Percentiles rank a stretch among this genome's conserved stretches.
Conservation (phyloP, 2,329 filamentous ascomycete genomes). For the Alternaria sp. region DNA sequence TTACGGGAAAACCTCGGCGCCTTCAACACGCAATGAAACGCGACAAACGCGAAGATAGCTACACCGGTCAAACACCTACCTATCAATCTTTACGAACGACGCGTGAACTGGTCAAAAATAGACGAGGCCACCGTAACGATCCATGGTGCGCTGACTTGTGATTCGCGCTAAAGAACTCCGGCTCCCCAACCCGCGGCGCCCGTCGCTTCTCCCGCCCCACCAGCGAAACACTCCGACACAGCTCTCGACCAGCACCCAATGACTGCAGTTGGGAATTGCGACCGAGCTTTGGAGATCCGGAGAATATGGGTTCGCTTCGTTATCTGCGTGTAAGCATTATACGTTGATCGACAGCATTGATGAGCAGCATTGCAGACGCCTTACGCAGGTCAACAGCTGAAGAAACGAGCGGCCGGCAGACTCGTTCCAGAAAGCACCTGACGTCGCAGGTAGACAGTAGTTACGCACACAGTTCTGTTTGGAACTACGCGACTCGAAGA, state of each 20-base stretch:
- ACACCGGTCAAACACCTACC: slow-evolving; percentile 4
- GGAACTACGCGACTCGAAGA: not conserved
- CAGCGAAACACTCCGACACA: slow-evolving; percentile 10
- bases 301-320: not conserved
- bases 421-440: not conserved
- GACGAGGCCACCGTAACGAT: slow-evolving; percentile 5
- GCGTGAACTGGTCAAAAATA: slow-evolving; percentile 14
- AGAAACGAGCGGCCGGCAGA: not conserved
- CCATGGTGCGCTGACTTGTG: not conserved
- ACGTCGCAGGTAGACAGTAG: not conserved
- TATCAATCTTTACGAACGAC: slow-evolving; percentile 17
- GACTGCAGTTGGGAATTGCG: not conserved
- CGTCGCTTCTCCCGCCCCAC: slow-evolving; percentile 7
- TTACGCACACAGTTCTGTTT: not conserved
- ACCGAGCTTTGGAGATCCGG: not conserved
- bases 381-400: not conserved
- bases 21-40: slow-evolving; percentile 2
- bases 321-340: not conserved
- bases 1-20: slow-evolving; percentile 8
- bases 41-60: slow-evolving; percentile 21
- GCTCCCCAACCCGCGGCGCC: slow-evolving; percentile 15
- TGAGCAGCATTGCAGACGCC: not conserved
- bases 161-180: slow-evolving; percentile 7
- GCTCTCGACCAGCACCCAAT: not conserved
- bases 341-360: slow-evolving; percentile 1